Base-by-base conservation (phyloP, 1,284 basidiomycete genomes). In the Leccinum fuscescens region DNA sequence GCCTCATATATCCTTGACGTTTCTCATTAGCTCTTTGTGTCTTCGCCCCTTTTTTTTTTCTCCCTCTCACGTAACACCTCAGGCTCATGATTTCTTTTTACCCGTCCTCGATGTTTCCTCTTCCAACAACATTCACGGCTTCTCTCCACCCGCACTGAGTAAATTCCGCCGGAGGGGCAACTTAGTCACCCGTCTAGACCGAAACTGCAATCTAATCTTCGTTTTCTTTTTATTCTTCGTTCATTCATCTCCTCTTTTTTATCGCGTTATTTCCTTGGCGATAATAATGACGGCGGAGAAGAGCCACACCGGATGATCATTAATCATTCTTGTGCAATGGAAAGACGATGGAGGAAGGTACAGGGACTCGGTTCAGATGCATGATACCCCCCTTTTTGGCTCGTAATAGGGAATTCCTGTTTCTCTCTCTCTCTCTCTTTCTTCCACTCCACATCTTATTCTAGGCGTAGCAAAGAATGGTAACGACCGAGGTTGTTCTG, bases 1-100 rank as follows among this genome's bases (percentile, higher is more conserved):
- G 70, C 70, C 69, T 69, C 74, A 76, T 76, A 76, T 74, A 74
- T 76, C 74, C 74, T 70, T 74, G 65, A 69, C 68, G 67, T 71
- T 70, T 68, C 61, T 61, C 59, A 14, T 51, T 15, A 27, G 24
- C 50, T 51, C 48, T n/a, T 59, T 66, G 71, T 66, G 69, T 62
- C 63, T 50, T 57, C 48, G 12, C 50, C 50, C 27, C 2, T 7
- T 17, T 20, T 24, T 14, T 24, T 14, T 39, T 53, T 58, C 33
- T 39, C 37, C 24, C 46, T 58, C 64, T 62, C 64, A 60, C 68
- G 63, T 74, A 66, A 69, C 61, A 59, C 59, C 55, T 62, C 55
- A 64, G 61, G 67, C 62, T 57, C 66, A 66, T 71, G 72, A 63
- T 63, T 66, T 59, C 22, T 29, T 9, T 68, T 64, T 42, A 70